Conservation (phyloP, 2,329 filamentous ascomycete genomes). For the Thyridium curvatum region DNA sequence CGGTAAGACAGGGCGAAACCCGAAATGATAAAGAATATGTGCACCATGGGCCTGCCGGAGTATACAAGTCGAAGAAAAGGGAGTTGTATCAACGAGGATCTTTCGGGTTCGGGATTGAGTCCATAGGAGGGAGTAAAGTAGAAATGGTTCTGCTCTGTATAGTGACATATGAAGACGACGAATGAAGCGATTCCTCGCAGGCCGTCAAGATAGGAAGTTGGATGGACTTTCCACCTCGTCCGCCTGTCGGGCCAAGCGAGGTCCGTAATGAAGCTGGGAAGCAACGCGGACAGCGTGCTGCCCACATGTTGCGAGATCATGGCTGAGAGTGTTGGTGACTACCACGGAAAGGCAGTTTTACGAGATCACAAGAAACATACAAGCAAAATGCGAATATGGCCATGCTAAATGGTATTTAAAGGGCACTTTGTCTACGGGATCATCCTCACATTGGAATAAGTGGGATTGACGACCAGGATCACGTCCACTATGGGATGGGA, state of each 20-base stretch:
- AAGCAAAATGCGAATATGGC: no score
- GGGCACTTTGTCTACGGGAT: no score
- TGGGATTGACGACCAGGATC: no score
- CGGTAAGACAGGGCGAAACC: slow-evolving; percentile 40
- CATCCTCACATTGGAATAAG: no score
- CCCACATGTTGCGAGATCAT: slow-evolving; percentile 7
- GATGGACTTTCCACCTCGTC: slow-evolving; percentile 20
- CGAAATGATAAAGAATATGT: slow-evolving; percentile 46
- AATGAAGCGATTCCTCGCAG: slow-evolving; percentile 42
- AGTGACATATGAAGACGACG: slow-evolving; percentile 41
- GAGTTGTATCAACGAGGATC: slow-evolving; percentile 30
- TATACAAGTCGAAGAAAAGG: slow-evolving; percentile 36
- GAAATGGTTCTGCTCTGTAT: slow-evolving; percentile 32
- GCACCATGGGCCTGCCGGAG: slow-evolving; percentile 40
- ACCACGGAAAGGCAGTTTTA: no score
- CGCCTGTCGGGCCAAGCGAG: slow-evolving; percentile 20
- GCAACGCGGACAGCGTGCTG: slow-evolving; percentile 8
- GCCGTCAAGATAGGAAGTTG: slow-evolving; percentile 42
- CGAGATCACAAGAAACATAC: no score
- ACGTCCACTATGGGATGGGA: no score
- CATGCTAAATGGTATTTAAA: no score
- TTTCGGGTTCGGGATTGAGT: slow-evolving; percentile 21
- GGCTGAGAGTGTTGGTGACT: no score
- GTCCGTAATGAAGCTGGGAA: slow-evolving; percentile 27
- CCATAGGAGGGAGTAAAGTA: slow-evolving; percentile 27